A percentile compares a stretch with the other conserved stretches of the same genome.
Conservation (phyloP, 148 eudicot genomes). For the Nyssa sinensis region DNA sequence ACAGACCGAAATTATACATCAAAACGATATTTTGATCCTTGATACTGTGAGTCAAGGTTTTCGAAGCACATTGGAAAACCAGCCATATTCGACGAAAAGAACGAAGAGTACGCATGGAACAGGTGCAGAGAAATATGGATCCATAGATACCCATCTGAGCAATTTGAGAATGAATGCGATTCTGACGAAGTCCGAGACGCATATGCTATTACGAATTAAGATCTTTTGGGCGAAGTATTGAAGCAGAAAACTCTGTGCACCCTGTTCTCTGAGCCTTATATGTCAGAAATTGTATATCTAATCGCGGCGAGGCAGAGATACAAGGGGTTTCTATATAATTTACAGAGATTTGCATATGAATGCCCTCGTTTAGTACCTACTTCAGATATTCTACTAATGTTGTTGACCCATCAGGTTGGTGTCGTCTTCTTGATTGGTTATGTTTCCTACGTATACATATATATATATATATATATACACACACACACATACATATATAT, state of each 20-base stretch:
- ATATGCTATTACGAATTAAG: conserved; percentile 16
- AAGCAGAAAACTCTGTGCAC: conserved; percentile 46
- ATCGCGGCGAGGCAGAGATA: conserved; percentile 57
- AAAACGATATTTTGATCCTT: too few relatives aligned
- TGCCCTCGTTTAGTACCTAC: conserved; percentile 46
- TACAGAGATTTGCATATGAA: conserved; percentile 22
- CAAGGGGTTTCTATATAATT: conserved; percentile 38
- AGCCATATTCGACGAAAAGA: conserved; percentile 68
- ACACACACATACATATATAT: not conserved
- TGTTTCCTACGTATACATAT: not conserved
- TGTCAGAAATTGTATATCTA: conserved; percentile 49
- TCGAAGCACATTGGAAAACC: conserved; percentile 78
- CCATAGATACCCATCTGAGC: conserved; percentile 61
- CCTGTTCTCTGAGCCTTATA: conserved; percentile 46
- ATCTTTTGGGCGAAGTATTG: conserved; percentile 41
- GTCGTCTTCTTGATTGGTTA: not conserved
- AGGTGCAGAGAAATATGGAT: conserved; percentile 80
- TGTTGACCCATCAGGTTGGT: conserved; percentile 65
- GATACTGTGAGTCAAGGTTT: conserved; percentile 65
- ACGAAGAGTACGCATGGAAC: conserved; percentile 73
- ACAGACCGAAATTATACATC: too few relatives aligned
- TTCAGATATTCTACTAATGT: conserved; percentile 58
- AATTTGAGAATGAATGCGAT: conserved; percentile 65
- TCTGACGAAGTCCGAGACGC: conserved; percentile 13
- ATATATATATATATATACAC: too few relatives aligned